These are phyloP conservation scores for Malassezia obtusa DNA, from an alignment of 1,284 basidiomycete genomes.

Conservation along the genomic window DNA sequence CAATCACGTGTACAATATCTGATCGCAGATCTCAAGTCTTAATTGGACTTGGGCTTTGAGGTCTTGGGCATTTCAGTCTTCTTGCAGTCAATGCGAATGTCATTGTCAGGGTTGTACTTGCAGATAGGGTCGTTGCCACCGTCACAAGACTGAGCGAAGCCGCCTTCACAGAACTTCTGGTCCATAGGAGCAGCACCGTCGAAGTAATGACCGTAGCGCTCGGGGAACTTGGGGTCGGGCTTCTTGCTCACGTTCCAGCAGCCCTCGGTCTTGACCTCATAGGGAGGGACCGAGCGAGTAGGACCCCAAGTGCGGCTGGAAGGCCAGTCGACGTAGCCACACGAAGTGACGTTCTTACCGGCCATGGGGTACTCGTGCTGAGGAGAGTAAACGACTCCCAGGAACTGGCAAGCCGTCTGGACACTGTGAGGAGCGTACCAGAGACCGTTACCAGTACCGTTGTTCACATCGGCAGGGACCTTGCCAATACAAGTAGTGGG, in stretches of 20 bases:
- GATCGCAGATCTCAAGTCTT: too few relatives aligned
- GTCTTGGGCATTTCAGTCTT: conserved; percentile 2
- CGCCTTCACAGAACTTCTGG: neutral
- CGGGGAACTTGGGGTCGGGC: conserved; percentile 2
- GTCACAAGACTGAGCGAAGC: neutral
- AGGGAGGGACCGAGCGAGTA: neutral
- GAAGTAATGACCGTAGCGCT: conserved; percentile 4
- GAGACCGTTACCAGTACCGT: conserved; percentile 5
- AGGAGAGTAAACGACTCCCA: neutral
- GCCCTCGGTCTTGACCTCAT: conserved; percentile 3
- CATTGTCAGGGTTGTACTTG: neutral
- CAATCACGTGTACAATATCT: too few relatives aligned
- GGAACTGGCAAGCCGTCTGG: conserved; percentile 3
- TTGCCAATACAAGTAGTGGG: conserved; percentile 5
- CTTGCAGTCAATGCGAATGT: conserved; percentile 3
- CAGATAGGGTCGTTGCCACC: neutral
- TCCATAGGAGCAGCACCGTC: conserved; percentile 5
- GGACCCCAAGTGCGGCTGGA: conserved; percentile 3
- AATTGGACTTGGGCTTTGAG: too few relatives aligned
- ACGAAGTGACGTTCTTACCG: conserved; percentile 3
- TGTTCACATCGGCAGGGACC: neutral
- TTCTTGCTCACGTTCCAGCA: conserved; percentile 3
- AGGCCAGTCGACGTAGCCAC: conserved; percentile 12
- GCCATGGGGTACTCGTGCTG: neutral
- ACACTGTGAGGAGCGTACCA: conserved; percentile 13